Conservation (phyloP, 2,329 filamentous ascomycete genomes). For the Aspergillus novoparasiticus region DNA sequence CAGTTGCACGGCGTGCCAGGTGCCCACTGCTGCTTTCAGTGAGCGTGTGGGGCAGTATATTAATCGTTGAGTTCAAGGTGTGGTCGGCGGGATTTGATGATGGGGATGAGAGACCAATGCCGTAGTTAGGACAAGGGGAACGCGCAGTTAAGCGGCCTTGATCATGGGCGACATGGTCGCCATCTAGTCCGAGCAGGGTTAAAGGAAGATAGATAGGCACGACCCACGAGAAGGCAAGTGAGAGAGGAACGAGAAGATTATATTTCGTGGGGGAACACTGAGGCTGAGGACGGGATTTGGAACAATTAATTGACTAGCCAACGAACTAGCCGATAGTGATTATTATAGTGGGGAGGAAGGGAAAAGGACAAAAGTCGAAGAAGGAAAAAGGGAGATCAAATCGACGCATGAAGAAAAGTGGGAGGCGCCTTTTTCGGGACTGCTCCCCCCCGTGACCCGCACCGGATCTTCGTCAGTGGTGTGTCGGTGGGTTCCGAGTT, state of each 20-base stretch:
- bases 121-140: background rate
- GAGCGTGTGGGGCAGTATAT: background rate
- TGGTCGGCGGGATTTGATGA: background rate
- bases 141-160: background rate
- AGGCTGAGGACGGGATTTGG: background rate
- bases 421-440: background rate
- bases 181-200: background rate
- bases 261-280: background rate
- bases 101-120: background rate
- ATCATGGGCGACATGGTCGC: background rate
- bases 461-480: background rate
- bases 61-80: background rate
- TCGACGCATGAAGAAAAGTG: slow-evolving; percentile 1
- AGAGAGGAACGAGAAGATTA: background rate
- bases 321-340: background rate
- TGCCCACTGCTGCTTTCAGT: background rate
- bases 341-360: background rate
- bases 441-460: background rate
- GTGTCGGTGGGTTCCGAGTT: background rate
- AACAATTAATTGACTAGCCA: background rate
- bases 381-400: background rate
- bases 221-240: background rate
- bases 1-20: background rate
- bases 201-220: background rate
- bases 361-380: background rate